Base-by-base conservation (phyloP, 2,329 filamentous ascomycete genomes). In the Neonectria hederae region DNA sequence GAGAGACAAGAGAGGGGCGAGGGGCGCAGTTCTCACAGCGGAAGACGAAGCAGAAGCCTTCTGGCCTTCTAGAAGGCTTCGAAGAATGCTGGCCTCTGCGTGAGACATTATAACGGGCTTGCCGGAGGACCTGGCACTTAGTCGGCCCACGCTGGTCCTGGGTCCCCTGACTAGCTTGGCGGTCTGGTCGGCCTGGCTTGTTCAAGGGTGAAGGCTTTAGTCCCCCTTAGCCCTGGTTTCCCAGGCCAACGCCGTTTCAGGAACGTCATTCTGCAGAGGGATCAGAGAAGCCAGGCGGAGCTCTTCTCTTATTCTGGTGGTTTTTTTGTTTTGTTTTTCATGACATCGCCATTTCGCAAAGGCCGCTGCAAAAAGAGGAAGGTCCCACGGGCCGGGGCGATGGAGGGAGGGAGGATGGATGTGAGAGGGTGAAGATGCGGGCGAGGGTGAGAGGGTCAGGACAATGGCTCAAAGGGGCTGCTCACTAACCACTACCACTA, bases 41-140 rank as follows among this genome's bases (percentile, higher is more conserved):
- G 51, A 45, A 55, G 51, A 62, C 52, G 60, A 59, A 61, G 58
- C 60, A 62, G 56, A 65, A 62, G 57, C 59, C 74, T 76, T 76
- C 74, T 75, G 75, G 73, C 57, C 74, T 76, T 76, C 74, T 75
- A 76, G 74, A 76, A 76, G 74, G 68, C 68, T 72, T 76, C 68
- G 46, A 70, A 61, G 69, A 72, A 74, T 69, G 63, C 64, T 70
- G 67, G 71, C 49, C 60, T 60, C 62, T 53, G 66, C 60, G 54
- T 69, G 71, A 73, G 71, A 73, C 71, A 73, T 73, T 73, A 69
- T 60, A 73, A 73, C 71, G 71, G 71, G 71, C 71, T 73, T 73
- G 71, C 71, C 71, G 71, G 71, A 73, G 67, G 66, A 65, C 51
- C 68, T 71, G 66, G 66, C 71, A 67, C 63, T 63, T 63, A 55